Base-by-base conservation (phyloP, 768 basidiomycete species). In the Termitomyces sp. region DNA sequence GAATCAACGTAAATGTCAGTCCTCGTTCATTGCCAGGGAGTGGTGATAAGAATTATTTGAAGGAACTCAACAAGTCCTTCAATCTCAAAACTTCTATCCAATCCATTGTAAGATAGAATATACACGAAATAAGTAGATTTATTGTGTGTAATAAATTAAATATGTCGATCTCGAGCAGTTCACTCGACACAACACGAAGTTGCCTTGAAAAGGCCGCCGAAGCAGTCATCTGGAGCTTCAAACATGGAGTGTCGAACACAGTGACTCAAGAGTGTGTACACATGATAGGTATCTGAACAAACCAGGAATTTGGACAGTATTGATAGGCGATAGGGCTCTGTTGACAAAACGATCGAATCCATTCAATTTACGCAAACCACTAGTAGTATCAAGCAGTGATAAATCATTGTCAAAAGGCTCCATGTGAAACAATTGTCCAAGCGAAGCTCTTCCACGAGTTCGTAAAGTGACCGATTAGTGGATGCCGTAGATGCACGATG, bases 401-500 rank as follows among this genome's bases (percentile, higher is more conserved):
- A 19, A 49, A 9, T 50, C 21, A 38, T 37, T 21, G 15, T 15
- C 21, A 37, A 50, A 37, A 37, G 33, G 23, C 49, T 5, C 35
- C 14, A 37, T 50, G 21, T 11, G 35, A 21, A 37, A 37, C 19
- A 23, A 23, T 23, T 44, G 4, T 35, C 9, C 35, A 37, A 21
- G 21, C 35, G 37, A n/a, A 38, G 38, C 23, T 12, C 23, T 3
- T 17, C 23, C 50, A 51, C 30, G 38, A 28, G 38, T 28, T 30
- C 28, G 40, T 30, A 40, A 28, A n/a, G 11, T 17, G 5, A 38
- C 6, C 26, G 26, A 51, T 51, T 51, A 61, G 38, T 41, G 60
- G 45, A 59, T 40, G 48, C 61, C 58, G 49, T 59, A 62, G 37
- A 59, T 54, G 52, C 61, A 62, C 8, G 52, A 19, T 12, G 50